A percentile compares a stretch with the other conserved stretches of the same genome.
Evolutionary conservation across 768 basidiomycete genomes (phyloP).

Genomic region (Pholiota conissans): DNA sequence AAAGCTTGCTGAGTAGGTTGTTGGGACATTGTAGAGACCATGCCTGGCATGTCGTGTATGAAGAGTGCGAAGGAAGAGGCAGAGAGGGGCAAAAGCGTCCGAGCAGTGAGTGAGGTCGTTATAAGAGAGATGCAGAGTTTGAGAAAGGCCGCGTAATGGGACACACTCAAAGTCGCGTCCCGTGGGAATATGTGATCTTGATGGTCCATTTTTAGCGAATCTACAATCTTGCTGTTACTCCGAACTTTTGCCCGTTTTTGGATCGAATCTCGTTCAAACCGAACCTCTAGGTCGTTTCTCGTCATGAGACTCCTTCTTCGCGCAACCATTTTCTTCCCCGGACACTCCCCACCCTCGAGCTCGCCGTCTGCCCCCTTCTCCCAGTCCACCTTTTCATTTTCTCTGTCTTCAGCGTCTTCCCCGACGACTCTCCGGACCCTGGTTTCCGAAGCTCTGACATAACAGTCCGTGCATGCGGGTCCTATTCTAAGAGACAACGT

Average conservation of each 20-base stretch:
- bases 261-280: conserved; percentile 14
- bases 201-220: conserved; percentile 15
- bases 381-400: conserved; percentile 1
- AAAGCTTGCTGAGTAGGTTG: conserved; percentile 57
- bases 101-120: conserved; percentile 20
- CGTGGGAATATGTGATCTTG: conserved; percentile 35
- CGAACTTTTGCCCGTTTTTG: conserved; percentile 36
- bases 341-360: background rate
- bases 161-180: conserved; percentile 35
- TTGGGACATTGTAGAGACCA: conserved; percentile 33
- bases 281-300: conserved; percentile 33
- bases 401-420: conserved; percentile 30
- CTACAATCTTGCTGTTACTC: conserved; percentile 26
- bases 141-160: conserved; percentile 45
- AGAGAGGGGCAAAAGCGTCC: conserved; percentile 23
- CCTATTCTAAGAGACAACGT: conserved; percentile 14
- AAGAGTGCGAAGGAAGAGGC: conserved; percentile 13
- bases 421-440: conserved; percentile 35
- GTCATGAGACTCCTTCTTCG: conserved; percentile 9
- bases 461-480: conserved; percentile 12
- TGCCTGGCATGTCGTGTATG: conserved; percentile 32
- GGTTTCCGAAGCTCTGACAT: conserved; percentile 18
- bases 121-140: conserved; percentile 25
- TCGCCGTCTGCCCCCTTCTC: background rate
- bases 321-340: background rate